Base-by-base conservation (phyloP, 495 filamentous ascomycete genomes). In the Penicillium verhagenii region DNA sequence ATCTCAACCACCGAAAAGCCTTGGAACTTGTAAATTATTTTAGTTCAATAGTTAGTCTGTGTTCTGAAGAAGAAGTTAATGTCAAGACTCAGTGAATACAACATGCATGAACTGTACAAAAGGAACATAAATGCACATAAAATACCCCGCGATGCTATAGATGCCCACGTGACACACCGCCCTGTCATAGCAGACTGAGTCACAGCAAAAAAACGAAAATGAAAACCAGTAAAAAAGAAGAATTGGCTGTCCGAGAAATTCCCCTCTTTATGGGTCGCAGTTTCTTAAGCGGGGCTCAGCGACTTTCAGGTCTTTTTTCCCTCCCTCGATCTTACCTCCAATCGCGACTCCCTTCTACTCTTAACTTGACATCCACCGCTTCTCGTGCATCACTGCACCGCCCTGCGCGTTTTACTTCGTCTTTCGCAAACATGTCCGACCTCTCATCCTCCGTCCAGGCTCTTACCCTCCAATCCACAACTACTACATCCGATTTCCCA, bases 201-300 rank as follows among this genome's bases (percentile, higher is more conserved):
- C 70, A 71, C 51, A 42, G 42, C 39, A 54, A 51, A 65, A 71
- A 76, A 71, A 68, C 58, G 62, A 58, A 53, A 56, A 42, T 45
- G 14, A 44, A 44, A 43, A 40, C 53, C 50, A 66, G 70, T 74
- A 70, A 69, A 61, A 64, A 58, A 53, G 53, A 40, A 54, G 54
- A 62, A 52, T 48, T 47, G n/a, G 28, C 16, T 33, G 14, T n/a
- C 46, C 37, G 42, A 21, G 14, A 44, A 26, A 38, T 57, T 58
- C 61, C 65, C 70, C 65, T 64, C 70, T 71, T 68, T 68, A 76
- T 76, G 73, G 68, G 73, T 73, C 75, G 63, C 50, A 57, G 50
- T 70, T 58, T 72, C 56, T 47, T 74, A 65, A 74, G 71, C 73
- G 72, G 75, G 71, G 72, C 71, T 53, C 68, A 66, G 64, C 68